These are phyloP conservation scores for Fomitiporia mediterranea DNA, from an alignment of 1,284 basidiomycete genomes.

Conservation along the genomic window DNA sequence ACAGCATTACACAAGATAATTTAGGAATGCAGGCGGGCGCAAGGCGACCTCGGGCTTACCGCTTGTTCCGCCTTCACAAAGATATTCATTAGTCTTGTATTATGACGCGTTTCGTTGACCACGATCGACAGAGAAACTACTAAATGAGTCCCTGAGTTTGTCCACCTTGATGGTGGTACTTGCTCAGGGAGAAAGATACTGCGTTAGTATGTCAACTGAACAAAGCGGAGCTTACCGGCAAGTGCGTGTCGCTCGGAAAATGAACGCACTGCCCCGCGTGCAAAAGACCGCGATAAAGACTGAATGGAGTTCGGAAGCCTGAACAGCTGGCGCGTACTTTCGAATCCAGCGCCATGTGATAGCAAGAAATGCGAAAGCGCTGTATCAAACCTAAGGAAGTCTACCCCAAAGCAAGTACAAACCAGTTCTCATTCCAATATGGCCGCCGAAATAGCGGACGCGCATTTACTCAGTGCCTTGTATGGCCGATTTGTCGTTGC, in stretches of 20 bases:
- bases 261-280: neutral
- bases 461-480: too few relatives aligned
- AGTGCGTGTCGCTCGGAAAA: neutral
- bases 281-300: neutral
- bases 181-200: too few relatives aligned
- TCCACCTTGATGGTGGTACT: neutral
- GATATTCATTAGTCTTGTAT: neutral
- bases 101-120: neutral
- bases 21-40: too few relatives aligned
- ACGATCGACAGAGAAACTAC: neutral
- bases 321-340: too few relatives aligned
- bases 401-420: neutral
- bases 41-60: too few relatives aligned
- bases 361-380: neutral
- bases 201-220: neutral
- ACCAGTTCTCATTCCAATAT: too few relatives aligned
- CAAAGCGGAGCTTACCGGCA: slow-evolving; percentile 1
- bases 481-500: too few relatives aligned
- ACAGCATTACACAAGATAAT: too few relatives aligned
- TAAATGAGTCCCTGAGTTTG: neutral
- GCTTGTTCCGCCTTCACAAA: neutral
- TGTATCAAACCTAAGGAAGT: neutral
- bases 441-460: neutral
- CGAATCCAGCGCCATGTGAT: neutral
- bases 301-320: slow-evolving; percentile 3